Evolutionary conservation across 2,329 filamentous ascomycete species (phyloP).

Genomic region (Arthrocladium fulminans): DNA sequence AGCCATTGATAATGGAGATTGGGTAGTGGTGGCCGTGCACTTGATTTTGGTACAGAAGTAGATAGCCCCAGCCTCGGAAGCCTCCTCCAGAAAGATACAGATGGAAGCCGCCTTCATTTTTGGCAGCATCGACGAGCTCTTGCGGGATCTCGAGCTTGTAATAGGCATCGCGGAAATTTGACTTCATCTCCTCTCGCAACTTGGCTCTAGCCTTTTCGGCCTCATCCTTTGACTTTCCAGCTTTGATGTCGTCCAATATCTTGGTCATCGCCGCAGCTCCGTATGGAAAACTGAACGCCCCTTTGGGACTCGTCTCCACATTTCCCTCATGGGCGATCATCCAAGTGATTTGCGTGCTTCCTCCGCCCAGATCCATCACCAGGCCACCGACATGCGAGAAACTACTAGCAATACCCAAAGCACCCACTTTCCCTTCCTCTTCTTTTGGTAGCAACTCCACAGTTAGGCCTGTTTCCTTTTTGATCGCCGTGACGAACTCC

Average conservation of each 20-base stretch:
- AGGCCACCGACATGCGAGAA: conserved; percentile 61
- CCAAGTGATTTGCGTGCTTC: conserved; percentile 62
- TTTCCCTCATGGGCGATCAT: conserved; percentile 43
- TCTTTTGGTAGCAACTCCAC: conserved; percentile 66
- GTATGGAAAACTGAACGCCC: conserved; percentile 59
- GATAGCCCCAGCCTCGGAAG: conserved; percentile 81
- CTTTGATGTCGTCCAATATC: conserved; percentile 41
- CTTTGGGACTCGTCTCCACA: conserved; percentile 44
- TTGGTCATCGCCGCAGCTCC: conserved; percentile 57
- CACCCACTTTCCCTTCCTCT: conserved; percentile 73
- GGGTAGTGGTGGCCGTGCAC: conserved; percentile 69
- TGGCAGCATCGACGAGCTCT: conserved; percentile 40
- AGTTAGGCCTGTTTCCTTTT: conserved; percentile 52
- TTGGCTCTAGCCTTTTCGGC: conserved; percentile 34
- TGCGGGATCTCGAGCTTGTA: conserved; percentile 46
- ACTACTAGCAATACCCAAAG: conserved; percentile 70
- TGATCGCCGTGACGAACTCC: conserved; percentile 59
- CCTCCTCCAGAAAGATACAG: conserved; percentile 84
- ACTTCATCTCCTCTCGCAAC: conserved; percentile 37
- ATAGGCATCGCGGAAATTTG: conserved; percentile 54
- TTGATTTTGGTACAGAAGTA: conserved; percentile 68
- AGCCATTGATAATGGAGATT: conserved; percentile 74
- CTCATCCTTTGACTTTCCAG: conserved; percentile 29
- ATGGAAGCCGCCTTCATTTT: conserved; percentile 47
- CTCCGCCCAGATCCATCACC: conserved; percentile 67